These are phyloP conservation scores for Pogostemon cablin DNA, from an alignment of 257 asterid species.

Conservation along the genomic window DNA sequence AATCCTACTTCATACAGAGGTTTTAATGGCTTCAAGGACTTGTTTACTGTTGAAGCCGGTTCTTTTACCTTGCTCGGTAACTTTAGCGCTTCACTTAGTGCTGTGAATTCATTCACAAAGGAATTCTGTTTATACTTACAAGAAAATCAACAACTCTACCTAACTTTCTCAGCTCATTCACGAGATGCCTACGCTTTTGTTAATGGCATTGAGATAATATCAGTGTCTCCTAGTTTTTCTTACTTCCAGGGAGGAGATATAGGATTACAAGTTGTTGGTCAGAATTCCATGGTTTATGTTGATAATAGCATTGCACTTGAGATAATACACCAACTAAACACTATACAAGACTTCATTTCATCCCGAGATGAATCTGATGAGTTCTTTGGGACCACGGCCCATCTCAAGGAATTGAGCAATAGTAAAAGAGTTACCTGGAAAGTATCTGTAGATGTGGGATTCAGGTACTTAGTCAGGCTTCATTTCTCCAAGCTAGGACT, in stretches of 20 bases:
- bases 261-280: conserved; percentile 30
- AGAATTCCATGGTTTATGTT: conserved; percentile 35
- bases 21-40: conserved; percentile 26
- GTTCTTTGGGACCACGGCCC: conserved; percentile 30
- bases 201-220: conserved; percentile 46
- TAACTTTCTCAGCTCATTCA: conserved; percentile 32
- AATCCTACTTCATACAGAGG: conserved; percentile 22
- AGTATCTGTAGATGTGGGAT: conserved; percentile 52
- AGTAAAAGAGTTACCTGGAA: conserved; percentile 35
- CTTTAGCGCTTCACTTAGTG: conserved; percentile 39
- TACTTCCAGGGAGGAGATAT: conserved; percentile 16
- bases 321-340: conserved; percentile 38
- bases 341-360: conserved; percentile 33
- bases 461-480: conserved; percentile 55
- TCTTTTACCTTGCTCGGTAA: conserved; percentile 35
- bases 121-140: conserved; percentile 35
- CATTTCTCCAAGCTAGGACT: conserved; percentile 53
- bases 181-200: conserved; percentile 36
- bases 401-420: too few species aligned
- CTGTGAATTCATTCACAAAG: conserved; percentile 32
- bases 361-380: conserved; percentile 34
- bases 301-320: conserved; percentile 55
- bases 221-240: conserved; percentile 25
- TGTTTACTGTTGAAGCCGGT: conserved; percentile 35
- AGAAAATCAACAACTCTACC: conserved; percentile 24